phyloP scores from a whole-genome alignment of 331 rosid species.

The Prunus yedoensis region DNA sequence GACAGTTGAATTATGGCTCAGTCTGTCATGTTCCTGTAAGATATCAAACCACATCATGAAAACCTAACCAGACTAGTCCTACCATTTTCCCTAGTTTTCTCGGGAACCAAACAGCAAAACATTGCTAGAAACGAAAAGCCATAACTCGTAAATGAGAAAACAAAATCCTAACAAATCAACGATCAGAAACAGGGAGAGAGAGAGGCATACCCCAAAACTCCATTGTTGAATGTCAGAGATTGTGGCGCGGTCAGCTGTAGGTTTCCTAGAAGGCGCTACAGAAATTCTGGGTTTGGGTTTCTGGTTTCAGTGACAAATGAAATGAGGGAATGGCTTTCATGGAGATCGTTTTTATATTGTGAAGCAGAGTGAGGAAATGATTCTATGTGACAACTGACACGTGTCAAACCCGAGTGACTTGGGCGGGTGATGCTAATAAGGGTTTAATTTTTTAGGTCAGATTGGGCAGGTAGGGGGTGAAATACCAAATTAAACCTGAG shows the following conservation, averaged over 20 bases:
- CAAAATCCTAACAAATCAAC: background rate
- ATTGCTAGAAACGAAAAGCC: background rate
- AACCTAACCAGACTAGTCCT: constrained; percentile 2
- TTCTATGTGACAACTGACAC: background rate
- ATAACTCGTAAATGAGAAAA: background rate
- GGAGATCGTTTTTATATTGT: background rate
- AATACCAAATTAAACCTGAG: too few relatives aligned
- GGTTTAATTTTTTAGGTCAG: background rate
- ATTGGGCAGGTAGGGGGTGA: too few relatives aligned
- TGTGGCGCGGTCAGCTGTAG: background rate
- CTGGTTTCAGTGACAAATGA: background rate
- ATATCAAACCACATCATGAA: background rate
- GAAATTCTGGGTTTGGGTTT: constrained; percentile 1
- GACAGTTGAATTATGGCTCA: background rate
- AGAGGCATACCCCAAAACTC: constrained; percentile 41
- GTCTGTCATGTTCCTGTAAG: background rate
- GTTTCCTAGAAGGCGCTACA: background rate
- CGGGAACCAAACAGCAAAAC: constrained; percentile 2
- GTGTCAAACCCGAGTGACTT: background rate
- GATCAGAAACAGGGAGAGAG: background rate
- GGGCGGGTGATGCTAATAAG: background rate
- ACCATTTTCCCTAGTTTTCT: constrained; percentile 11
- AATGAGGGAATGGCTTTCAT: background rate
- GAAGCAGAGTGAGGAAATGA: background rate
- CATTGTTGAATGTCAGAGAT: constrained; percentile 18